These are phyloP conservation scores for Cylindrodendrum hubeiense DNA, from an alignment of 2,329 filamentous ascomycete species.

Conservation along the genomic window DNA sequence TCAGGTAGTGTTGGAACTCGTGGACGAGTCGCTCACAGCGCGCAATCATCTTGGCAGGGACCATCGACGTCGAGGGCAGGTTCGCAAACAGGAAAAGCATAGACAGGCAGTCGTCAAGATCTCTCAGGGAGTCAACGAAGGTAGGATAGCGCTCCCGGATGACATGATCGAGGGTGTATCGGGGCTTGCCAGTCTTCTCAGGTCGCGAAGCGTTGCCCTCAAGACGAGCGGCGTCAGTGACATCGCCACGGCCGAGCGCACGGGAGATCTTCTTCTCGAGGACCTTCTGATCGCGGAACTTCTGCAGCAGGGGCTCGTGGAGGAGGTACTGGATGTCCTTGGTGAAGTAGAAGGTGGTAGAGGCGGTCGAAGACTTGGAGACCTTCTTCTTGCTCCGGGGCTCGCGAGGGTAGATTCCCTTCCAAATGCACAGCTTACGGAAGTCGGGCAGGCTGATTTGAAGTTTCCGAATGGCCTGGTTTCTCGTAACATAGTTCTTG, in stretches of 20 bases:
- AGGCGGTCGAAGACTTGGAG: slow-evolving; percentile 88
- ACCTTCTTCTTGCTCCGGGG: slow-evolving; percentile 98
- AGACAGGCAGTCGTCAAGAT: slow-evolving; percentile 95
- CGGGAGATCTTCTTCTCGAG: slow-evolving; percentile 97
- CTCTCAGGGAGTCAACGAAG: slow-evolving; percentile 92
- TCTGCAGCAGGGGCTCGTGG: slow-evolving; percentile 92
- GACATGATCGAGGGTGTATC: slow-evolving; percentile 94
- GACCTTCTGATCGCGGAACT: slow-evolving; percentile 97
- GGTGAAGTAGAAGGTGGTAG: slow-evolving; percentile 91
- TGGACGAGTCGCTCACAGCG: slow-evolving; percentile 92
- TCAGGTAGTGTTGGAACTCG: slow-evolving; percentile 98
- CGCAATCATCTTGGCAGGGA: slow-evolving; percentile 95
- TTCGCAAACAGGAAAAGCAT: slow-evolving; percentile 99
- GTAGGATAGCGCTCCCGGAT: slow-evolving; percentile 98
- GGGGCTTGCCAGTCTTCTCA: slow-evolving; percentile 90
- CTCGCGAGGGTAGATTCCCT: slow-evolving; percentile 98
- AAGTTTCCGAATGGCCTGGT: slow-evolving; percentile 96
- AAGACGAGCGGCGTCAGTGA: slow-evolving; percentile 86
- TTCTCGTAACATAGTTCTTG: slow-evolving; percentile 98
- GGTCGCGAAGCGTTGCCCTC: slow-evolving; percentile 88
- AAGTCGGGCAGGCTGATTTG: slow-evolving; percentile 98
- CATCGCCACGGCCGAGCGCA: slow-evolving; percentile 91
- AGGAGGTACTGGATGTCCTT: slow-evolving; percentile 99
- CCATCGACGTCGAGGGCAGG: slow-evolving; percentile 87
- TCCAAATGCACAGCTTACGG: slow-evolving; percentile 98